Evolutionary conservation across 805 yeast species (phyloP).

Genomic region (Yarrowia phangngaensis): DNA sequence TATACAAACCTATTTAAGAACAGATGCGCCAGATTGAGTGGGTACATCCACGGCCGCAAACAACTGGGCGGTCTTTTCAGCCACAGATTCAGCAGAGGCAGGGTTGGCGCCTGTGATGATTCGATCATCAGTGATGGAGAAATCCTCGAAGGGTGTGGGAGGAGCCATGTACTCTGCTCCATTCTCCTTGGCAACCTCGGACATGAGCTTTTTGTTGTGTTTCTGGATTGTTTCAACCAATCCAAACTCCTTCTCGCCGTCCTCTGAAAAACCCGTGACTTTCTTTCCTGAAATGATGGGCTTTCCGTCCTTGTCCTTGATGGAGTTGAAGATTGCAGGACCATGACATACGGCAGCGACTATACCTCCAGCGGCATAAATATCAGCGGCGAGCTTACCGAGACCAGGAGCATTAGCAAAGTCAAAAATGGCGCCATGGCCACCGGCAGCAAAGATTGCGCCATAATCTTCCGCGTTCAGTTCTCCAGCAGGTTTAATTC

Average conservation of each 20-base stretch:
- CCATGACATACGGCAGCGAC: slow-evolving; percentile 68
- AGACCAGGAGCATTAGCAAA: slow-evolving; percentile 51
- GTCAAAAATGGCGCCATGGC: slow-evolving; percentile 61
- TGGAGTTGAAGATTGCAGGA: slow-evolving; percentile 53
- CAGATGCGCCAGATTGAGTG: slow-evolving; percentile 15
- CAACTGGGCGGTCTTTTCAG: slow-evolving; percentile 34
- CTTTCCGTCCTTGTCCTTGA: slow-evolving; percentile 45
- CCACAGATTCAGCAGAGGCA: slow-evolving; percentile 51
- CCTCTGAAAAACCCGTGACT: slow-evolving; percentile 59
- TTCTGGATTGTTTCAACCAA: slow-evolving; percentile 27
- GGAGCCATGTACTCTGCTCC: slow-evolving; percentile 50
- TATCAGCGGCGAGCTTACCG: slow-evolving; percentile 46
- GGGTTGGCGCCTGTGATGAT: slow-evolving; percentile 67
- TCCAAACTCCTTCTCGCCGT: slow-evolving; percentile 46
- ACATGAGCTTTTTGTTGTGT: slow-evolving; percentile 38
- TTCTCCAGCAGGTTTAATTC: slow-evolving; percentile 32
- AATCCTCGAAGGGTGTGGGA: slow-evolving; percentile 50
- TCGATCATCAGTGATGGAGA: slow-evolving; percentile 52
- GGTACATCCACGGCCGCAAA: slow-evolving; percentile 13
- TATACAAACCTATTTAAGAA: background rate
- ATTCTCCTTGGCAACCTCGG: slow-evolving; percentile 41
- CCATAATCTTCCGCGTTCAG: slow-evolving; percentile 47
- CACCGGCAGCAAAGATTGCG: slow-evolving; percentile 60
- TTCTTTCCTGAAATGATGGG: slow-evolving; percentile 50
- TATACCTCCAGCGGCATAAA: slow-evolving; percentile 52